These are phyloP conservation scores for Claviceps sp. DNA, from an alignment of 2,329 filamentous ascomycete species.

Conservation along the genomic window DNA sequence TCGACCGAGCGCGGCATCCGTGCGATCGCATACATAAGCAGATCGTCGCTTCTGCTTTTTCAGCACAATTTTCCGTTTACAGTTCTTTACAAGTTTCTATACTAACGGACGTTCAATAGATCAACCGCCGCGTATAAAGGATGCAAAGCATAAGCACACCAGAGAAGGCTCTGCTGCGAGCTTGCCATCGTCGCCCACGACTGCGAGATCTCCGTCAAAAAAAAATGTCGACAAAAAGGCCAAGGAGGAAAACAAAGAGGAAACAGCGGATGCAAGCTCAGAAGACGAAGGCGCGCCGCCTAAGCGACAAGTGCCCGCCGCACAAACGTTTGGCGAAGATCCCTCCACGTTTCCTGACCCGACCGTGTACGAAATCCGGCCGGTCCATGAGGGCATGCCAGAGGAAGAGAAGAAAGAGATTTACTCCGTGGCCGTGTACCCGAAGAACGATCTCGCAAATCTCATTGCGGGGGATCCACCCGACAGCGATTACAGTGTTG, in stretches of 20 bases:
- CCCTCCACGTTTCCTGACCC: constrained; percentile 85
- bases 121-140: constrained; percentile 39
- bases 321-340: constrained; percentile 84
- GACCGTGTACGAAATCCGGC: constrained; percentile 84
- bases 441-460: constrained; percentile 65
- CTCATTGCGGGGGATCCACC: constrained; percentile 80
- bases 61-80: neutral
- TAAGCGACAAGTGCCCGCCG: constrained; percentile 54
- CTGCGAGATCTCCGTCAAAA: constrained; percentile 34
- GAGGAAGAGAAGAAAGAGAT: constrained; percentile 80
- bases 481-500: constrained; percentile 88
- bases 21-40: no score
- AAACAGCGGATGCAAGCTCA: constrained; percentile 35
- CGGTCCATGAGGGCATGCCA: constrained; percentile 59
- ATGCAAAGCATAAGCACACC: constrained; percentile 38
- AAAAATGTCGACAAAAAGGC: constrained; percentile 47
- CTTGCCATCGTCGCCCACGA: constrained; percentile 46
- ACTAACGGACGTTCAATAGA: constrained; percentile 21
- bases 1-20: no score
- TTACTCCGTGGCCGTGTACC: constrained; percentile 76
- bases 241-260: constrained; percentile 25
- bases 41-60: neutral
- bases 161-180: constrained; percentile 40
- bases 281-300: constrained; percentile 48
- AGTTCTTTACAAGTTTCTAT: neutral